Percentiles rank a stretch among this genome's conserved stretches.
phyloP scores from a whole-genome alignment of 2,329 filamentous ascomycete species.

The Xylariaceae sp. region DNA sequence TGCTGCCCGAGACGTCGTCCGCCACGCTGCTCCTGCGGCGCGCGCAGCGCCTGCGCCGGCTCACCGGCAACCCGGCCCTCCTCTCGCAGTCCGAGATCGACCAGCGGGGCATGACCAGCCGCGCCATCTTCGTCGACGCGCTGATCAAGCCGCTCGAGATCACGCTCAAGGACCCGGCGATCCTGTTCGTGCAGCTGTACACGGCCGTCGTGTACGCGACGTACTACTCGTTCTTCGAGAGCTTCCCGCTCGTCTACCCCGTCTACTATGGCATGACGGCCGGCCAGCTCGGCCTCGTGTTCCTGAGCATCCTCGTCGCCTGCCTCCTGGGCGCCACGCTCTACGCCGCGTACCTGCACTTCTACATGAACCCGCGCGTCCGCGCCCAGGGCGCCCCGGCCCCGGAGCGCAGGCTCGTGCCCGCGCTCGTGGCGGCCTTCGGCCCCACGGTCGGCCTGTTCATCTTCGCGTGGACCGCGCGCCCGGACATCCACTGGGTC shows the following conservation, averaged over 20 bases:
- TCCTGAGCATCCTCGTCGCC: conserved; percentile 64
- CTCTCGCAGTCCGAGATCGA: conserved; percentile 69
- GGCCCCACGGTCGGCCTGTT: conserved; percentile 65
- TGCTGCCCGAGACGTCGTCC: conserved; percentile 68
- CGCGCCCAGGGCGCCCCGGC: conserved; percentile 53
- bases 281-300: conserved; percentile 64
- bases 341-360: conserved; percentile 59
- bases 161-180: conserved; percentile 64
- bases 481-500: conserved; percentile 58
- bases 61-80: conserved; percentile 62
- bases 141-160: conserved; percentile 57
- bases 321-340: conserved; percentile 57
- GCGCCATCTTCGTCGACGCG: conserved; percentile 9
- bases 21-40: conserved; percentile 62
- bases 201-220: conserved; percentile 66
- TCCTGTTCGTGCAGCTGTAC: conserved; percentile 67
- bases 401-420: conserved; percentile 61
- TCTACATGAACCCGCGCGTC: conserved; percentile 58
- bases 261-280: conserved; percentile 64
- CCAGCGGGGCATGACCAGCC: conserved; percentile 57
- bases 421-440: conserved; percentile 59
- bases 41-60: conserved; percentile 53
- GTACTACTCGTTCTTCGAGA: conserved; percentile 69
- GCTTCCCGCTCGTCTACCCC: conserved; percentile 69
- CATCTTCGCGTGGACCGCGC: conserved; percentile 64